These are phyloP conservation scores for Casaregolazyma suthepensis DNA, from an alignment of 1,139 yeast species.

Conservation along the genomic window DNA sequence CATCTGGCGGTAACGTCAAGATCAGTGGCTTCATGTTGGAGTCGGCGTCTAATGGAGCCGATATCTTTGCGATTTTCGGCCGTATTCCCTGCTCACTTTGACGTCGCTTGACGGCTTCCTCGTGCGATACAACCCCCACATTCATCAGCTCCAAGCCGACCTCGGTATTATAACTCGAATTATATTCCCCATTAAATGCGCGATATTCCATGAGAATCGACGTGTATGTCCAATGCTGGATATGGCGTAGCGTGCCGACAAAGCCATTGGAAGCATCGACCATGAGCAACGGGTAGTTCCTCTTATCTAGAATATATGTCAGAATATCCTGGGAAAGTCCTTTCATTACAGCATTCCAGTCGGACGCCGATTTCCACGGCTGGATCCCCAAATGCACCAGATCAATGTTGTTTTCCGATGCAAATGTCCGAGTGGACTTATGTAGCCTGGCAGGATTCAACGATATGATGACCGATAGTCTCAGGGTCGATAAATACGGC, in stretches of 20 bases:
- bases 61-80: neutral
- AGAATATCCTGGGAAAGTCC: conserved; percentile 34
- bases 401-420: conserved; percentile 32
- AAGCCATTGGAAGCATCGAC: conserved; percentile 78
- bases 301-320: conserved; percentile 49
- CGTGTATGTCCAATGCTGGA: conserved; percentile 85
- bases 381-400: conserved; percentile 34
- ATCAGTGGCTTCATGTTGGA: neutral
- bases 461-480: conserved; percentile 61
- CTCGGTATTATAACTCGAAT: conserved; percentile 74
- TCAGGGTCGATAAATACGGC: conserved; percentile 66
- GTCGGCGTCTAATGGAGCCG: neutral
- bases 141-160: conserved; percentile 70
- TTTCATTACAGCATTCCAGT: conserved; percentile 30
- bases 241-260: conserved; percentile 70
- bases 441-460: conserved; percentile 59
- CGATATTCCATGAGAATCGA: conserved; percentile 82
- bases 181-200: conserved; percentile 58
- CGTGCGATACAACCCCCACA: conserved; percentile 18
- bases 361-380: conserved; percentile 33
- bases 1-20: conserved; percentile 49
- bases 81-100: conserved; percentile 15
- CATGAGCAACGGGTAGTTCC: conserved; percentile 62
- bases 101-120: conserved; percentile 18
- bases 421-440: conserved; percentile 42